These are phyloP conservation scores for Ophiocordyceps camponoti-saundersi DNA, from an alignment of 2,329 filamentous ascomycete species.

Conservation along the genomic window DNA sequence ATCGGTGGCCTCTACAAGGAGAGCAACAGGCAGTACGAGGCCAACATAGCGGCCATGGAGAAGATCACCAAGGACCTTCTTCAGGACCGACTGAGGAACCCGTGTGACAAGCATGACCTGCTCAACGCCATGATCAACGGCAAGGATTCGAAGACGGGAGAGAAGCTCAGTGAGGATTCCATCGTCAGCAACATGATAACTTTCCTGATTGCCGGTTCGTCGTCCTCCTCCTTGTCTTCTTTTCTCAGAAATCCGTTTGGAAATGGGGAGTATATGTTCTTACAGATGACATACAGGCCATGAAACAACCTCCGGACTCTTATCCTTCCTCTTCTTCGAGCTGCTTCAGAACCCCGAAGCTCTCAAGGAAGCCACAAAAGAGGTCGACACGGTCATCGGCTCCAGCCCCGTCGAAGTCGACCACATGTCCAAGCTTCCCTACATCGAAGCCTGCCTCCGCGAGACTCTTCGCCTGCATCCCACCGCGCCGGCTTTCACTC, in stretches of 20 bases:
- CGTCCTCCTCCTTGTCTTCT: neutral
- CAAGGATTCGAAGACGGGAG: slow-evolving; percentile 48
- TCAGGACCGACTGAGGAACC: slow-evolving; percentile 35
- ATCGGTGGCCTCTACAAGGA: slow-evolving; percentile 25
- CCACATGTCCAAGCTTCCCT: slow-evolving; percentile 46
- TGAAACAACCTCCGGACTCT: slow-evolving; percentile 51
- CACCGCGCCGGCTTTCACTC: slow-evolving; percentile 39
- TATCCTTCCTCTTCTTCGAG: slow-evolving; percentile 49
- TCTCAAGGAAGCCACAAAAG: slow-evolving; percentile 44
- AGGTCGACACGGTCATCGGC: slow-evolving; percentile 50
- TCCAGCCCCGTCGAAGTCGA: slow-evolving; percentile 37
- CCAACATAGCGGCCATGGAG: slow-evolving; percentile 37
- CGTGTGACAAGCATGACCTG: slow-evolving; percentile 44
- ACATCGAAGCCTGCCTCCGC: slow-evolving; percentile 24
- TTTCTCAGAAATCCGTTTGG: neutral
- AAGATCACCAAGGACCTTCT: slow-evolving; percentile 43
- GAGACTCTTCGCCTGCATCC: slow-evolving; percentile 49
- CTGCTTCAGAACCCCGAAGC: slow-evolving; percentile 45
- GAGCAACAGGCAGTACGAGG: slow-evolving; percentile 30
- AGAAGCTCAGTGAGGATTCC: slow-evolving; percentile 42
- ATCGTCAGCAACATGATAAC: slow-evolving; percentile 59
- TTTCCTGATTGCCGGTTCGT: slow-evolving; percentile 42
- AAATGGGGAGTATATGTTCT: neutral
- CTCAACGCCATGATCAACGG: slow-evolving; percentile 54
- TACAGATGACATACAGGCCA: slow-evolving; percentile 24